A percentile compares a stretch with the other conserved stretches of the same genome.
Evolutionary conservation across 805 yeast genomes (phyloP).

Genomic region (Danielia reshetovae): DNA sequence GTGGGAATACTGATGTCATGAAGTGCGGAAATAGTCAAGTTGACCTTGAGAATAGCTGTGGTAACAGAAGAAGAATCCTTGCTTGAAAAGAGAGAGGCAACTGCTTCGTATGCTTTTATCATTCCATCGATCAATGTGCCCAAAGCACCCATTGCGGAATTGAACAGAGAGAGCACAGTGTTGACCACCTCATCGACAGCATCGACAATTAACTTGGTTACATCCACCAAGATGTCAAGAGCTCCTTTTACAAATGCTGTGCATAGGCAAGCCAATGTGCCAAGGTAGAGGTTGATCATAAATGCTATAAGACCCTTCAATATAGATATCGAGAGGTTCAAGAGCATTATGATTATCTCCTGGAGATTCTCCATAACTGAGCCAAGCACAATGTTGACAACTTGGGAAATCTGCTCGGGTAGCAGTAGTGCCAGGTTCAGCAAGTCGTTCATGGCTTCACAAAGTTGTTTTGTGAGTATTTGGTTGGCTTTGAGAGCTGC

Average conservation of each 20-base stretch:
- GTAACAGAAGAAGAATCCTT: slow-evolving; percentile 30
- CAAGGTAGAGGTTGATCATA: slow-evolving; percentile 58
- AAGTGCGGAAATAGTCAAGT: slow-evolving; percentile 14
- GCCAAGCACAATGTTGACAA: slow-evolving; percentile 52
- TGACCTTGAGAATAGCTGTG: slow-evolving; percentile 51
- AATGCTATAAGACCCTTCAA: slow-evolving; percentile 10
- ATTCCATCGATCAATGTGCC: slow-evolving; percentile 55
- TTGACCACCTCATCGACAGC: slow-evolving; percentile 56
- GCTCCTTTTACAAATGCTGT: slow-evolving; percentile 72
- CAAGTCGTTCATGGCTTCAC: slow-evolving; percentile 43
- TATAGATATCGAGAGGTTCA: slow-evolving; percentile 50
- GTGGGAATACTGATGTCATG: slow-evolving; percentile 59
- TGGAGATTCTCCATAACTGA: slow-evolving; percentile 47
- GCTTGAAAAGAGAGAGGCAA: slow-evolving; percentile 49
- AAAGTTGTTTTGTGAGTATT: slow-evolving; percentile 36
- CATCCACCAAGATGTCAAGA: slow-evolving; percentile 48
- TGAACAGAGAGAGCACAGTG: slow-evolving; percentile 57
- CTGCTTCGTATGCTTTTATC: slow-evolving; percentile 40
- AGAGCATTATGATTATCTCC: slow-evolving; percentile 50
- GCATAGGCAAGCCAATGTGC: slow-evolving; percentile 82
- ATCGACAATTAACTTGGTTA: slow-evolving; percentile 64
- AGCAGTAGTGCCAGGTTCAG: slow-evolving; percentile 31
- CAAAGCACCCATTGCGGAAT: slow-evolving; percentile 61
- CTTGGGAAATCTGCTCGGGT: slow-evolving; percentile 53
- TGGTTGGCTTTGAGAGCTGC: slow-evolving; percentile 32